Percentiles rank a stretch among this genome's conserved stretches.
Conservation (phyloP, 495 filamentous ascomycete species). For the Coniosporium apollinis region DNA sequence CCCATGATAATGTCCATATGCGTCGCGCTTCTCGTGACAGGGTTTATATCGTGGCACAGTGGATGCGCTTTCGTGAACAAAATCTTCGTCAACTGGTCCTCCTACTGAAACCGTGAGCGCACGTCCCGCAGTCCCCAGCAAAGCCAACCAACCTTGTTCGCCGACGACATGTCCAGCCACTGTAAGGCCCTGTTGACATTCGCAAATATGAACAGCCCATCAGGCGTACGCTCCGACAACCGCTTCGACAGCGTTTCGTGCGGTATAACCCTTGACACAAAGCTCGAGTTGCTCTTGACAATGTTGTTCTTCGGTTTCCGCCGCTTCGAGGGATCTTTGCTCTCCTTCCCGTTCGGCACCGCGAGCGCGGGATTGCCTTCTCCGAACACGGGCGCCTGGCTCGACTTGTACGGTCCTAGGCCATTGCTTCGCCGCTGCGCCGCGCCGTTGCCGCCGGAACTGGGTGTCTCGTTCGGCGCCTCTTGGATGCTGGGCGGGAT, state of each 20-base stretch:
- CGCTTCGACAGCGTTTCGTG: slow-evolving; percentile 68
- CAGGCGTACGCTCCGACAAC: slow-evolving; percentile 55
- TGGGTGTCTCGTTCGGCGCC: too few species aligned
- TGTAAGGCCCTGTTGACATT: slow-evolving; percentile 91
- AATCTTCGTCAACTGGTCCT: slow-evolving; percentile 85
- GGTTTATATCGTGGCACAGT: slow-evolving; percentile 86
- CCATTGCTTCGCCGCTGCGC: too few species aligned
- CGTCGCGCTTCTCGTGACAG: slow-evolving; percentile 53
- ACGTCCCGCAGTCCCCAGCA: neutral
- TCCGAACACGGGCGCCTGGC: slow-evolving; percentile 58
- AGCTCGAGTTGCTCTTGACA: slow-evolving; percentile 92
- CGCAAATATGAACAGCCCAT: slow-evolving; percentile 78
- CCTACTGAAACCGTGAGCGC: slow-evolving; percentile 15
- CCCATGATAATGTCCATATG: slow-evolving; percentile 91
- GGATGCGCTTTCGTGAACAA: slow-evolving; percentile 92
- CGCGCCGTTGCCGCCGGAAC: too few species aligned
- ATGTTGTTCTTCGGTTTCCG: slow-evolving; percentile 95
- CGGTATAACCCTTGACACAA: slow-evolving; percentile 85
- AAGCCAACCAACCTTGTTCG: slow-evolving; percentile 32
- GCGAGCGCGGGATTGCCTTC: slow-evolving; percentile 62
- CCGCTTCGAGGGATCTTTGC: slow-evolving; percentile 63
- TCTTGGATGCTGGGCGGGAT: slow-evolving; percentile 26
- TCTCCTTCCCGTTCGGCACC: slow-evolving; percentile 27
- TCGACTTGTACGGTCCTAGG: too few species aligned
- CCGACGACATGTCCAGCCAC: slow-evolving; percentile 54